Percentiles rank a stretch among this genome's conserved stretches.
These are phyloP conservation scores for Cladosporium sp. DNA, from an alignment of 2,329 filamentous ascomycete genomes.

Conservation along the genomic window DNA sequence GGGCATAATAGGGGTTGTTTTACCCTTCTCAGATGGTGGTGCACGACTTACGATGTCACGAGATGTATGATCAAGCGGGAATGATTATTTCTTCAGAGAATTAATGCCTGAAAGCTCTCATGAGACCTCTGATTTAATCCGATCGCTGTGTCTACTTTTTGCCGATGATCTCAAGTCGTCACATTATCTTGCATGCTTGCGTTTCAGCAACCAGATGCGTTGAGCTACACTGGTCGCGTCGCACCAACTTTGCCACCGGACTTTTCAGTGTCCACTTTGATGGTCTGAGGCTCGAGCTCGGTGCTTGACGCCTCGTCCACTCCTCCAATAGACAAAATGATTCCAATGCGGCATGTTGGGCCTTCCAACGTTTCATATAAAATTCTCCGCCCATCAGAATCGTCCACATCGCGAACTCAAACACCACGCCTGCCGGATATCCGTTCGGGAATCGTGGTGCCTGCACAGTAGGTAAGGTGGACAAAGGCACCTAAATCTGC, in stretches of 20 bases:
- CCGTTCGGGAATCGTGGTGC: slow-evolving; percentile 8
- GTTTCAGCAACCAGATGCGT: not conserved
- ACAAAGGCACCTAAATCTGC: slow-evolving; percentile 12
- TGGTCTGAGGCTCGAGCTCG: slow-evolving; percentile 3
- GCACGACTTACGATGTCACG: not conserved
- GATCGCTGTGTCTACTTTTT: not conserved
- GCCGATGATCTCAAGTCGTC: not conserved
- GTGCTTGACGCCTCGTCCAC: not conserved
- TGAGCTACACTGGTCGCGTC: not conserved
- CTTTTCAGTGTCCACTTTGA: not conserved
- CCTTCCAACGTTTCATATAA: slow-evolving; percentile 14
- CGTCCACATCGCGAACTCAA: slow-evolving; percentile 12
- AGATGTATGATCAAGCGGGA: not conserved
- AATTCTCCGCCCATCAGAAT: not conserved
- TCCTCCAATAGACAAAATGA: not conserved
- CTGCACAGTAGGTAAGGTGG: slow-evolving; percentile 6
- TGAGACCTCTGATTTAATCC: not conserved
- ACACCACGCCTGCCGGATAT: slow-evolving; percentile 6
- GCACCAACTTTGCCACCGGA: not conserved
- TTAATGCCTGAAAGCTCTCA: not conserved
- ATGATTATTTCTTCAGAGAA: not conserved
- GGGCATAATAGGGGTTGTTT: not conserved
- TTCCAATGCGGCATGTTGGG: not conserved
- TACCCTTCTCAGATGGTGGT: not conserved
- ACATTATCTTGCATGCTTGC: not conserved